Evolutionary conservation across 2,329 filamentous ascomycete genomes (phyloP).

Genomic region (Phialophora chinensis): DNA sequence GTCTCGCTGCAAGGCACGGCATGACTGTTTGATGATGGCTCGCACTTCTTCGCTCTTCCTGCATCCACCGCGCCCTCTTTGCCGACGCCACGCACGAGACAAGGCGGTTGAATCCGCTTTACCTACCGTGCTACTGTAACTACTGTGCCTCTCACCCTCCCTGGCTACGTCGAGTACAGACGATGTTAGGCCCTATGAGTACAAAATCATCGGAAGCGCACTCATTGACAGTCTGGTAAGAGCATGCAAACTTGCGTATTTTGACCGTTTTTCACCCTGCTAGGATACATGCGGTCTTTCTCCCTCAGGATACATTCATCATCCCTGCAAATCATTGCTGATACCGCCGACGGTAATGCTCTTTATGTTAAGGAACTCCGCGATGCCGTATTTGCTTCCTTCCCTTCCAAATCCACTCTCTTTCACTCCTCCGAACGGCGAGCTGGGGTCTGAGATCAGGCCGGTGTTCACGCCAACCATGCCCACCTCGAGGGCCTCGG

Average conservation of each 20-base stretch:
- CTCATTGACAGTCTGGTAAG: not conserved
- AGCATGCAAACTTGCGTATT: not conserved
- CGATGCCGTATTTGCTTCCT: conserved; percentile 72
- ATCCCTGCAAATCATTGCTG: conserved; percentile 61
- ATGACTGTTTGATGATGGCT: not conserved
- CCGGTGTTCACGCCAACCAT: conserved; percentile 74
- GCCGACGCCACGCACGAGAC: too few species aligned
- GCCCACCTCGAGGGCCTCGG: conserved; percentile 61
- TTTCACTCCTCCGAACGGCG: conserved; percentile 79
- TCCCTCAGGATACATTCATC: not conserved
- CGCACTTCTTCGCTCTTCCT: too few species aligned
- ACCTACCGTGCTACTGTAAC: too few species aligned
- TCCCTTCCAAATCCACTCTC: conserved; percentile 81
- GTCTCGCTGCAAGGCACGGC: not conserved
- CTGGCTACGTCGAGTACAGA: not conserved
- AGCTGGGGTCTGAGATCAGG: conserved; percentile 60
- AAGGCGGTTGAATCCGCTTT: too few species aligned
- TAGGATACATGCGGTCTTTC: not conserved
- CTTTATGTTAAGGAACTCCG: conserved; percentile 78
- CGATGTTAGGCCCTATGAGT: not conserved
- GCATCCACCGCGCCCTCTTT: too few species aligned
- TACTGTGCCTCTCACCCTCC: too few species aligned
- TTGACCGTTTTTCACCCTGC: not conserved
- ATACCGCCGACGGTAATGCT: conserved; percentile 70
- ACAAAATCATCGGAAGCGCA: not conserved